A percentile compares a stretch with the other conserved stretches of the same genome.
phyloP scores from a whole-genome alignment of 1,284 basidiomycete species.

The Apiotrichum porosum region DNA sequence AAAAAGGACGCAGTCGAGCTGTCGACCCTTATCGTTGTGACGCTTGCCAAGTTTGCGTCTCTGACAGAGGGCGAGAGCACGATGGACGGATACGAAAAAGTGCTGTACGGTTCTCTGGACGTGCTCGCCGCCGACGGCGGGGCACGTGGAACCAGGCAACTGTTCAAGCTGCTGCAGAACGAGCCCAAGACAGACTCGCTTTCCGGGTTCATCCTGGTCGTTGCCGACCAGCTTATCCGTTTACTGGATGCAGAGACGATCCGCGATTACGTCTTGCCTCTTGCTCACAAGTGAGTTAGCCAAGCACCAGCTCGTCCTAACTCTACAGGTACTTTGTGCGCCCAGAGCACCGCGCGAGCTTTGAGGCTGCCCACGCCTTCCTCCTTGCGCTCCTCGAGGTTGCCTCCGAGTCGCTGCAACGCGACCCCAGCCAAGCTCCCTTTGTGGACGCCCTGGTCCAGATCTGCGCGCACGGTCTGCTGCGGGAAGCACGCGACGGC shows the following conservation, averaged over 20 bases:
- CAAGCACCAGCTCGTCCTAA: conserved; percentile 1
- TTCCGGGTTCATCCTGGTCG: conserved; percentile 22
- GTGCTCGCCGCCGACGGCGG: conserved; percentile 20
- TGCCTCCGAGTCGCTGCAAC: conserved; percentile 9
- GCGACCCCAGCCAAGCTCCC: conserved; percentile 8
- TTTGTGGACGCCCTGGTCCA: conserved; percentile 26
- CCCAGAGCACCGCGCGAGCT: conserved; percentile 22
- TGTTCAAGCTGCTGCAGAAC: conserved; percentile 3
- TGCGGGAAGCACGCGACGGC: conserved; percentile 19
- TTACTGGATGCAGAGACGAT: conserved; percentile 20
- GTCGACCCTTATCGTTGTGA: conserved; percentile 15
- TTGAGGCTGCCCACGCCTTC: conserved; percentile 36
- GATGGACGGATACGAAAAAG: conserved; percentile 23
- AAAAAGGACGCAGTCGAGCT: conserved; percentile 3
- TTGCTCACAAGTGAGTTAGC: conserved; percentile 24
- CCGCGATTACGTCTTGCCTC: conserved; percentile 15
- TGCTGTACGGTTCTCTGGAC: conserved; percentile 33
- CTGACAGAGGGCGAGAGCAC: conserved; percentile 14
- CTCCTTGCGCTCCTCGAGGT: conserved; percentile 24
- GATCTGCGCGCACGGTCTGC: conserved; percentile 22
- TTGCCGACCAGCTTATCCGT: conserved; percentile 30
- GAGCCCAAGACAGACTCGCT: conserved; percentile 4
- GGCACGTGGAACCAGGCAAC: conserved; percentile 1
- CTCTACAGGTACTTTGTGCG: conserved; percentile 23
- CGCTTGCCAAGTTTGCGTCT: conserved; percentile 22